Evolutionary conservation across 2,329 filamentous ascomycete species (phyloP), one percentile per base, ranked within the genome.

Genomic region (Seiridium cupressi): DNA sequence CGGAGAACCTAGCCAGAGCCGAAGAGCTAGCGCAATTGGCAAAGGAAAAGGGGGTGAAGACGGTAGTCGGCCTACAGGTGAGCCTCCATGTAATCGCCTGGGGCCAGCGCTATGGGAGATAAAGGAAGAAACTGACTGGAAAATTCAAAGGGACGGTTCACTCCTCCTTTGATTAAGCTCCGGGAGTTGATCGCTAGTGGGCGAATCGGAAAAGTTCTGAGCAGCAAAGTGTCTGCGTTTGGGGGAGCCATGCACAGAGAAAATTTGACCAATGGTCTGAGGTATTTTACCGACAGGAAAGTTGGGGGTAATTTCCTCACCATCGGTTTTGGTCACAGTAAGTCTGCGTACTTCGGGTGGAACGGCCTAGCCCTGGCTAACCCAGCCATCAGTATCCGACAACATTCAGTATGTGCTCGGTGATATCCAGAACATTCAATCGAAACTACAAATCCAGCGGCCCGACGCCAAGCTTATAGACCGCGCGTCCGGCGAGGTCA

Each of bases 141-240:
- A 10, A 32, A 3, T 4, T 0, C 9, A 5, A 18, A 59, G 49
- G 57, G 79, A 0, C 71, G 77, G 0, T 65, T 79, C 9, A 67
- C 78, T 0, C 82, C 83, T 0, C 61, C 76, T 0, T 65, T 80
- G 2, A 57, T 68, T 1, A 81, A 76, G 64, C 32, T 86, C 4
- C 74, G 72, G 26, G 70, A 76, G 8, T 36, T 85, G 1, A 48
- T 87, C 4, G 67, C 65, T 0, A 66, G 70, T 0, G 81, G 81
- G 0, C 68, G 67, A 1, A 76, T 87, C 42, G 84, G 84, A 0
- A 80, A 77, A 53, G 71, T 87, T 1, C 64, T 86, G 18, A 84
- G 81, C 61, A 79, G 76, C 7, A 80, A 83, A 47, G 64, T 79
- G 4, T 70, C 67, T 36, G 76, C 70, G 0, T 70, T 65, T 47